Conservation (phyloP, 2,329 filamentous ascomycete genomes). For the Geosmithia putterillii region DNA sequence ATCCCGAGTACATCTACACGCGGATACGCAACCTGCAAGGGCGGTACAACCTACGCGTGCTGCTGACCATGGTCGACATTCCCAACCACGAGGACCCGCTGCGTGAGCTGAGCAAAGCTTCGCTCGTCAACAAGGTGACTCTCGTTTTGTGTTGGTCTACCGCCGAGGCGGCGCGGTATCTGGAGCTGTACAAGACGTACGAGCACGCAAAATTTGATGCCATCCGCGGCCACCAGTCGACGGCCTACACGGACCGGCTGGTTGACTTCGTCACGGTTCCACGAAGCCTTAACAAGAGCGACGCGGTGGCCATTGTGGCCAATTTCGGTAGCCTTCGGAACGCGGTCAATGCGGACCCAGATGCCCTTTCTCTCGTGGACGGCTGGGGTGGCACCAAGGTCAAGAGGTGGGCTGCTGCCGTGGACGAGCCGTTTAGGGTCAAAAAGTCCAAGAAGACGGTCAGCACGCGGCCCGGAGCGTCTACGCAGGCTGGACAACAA, state of each 20-base stretch:
- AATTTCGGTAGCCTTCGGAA: slow-evolving; percentile 83
- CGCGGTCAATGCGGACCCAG: slow-evolving; percentile 76
- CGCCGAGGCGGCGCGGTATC: slow-evolving; percentile 82
- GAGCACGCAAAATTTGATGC: slow-evolving; percentile 72
- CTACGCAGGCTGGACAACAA: slow-evolving; percentile 4
- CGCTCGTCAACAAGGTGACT: slow-evolving; percentile 83
- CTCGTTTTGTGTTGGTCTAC: slow-evolving; percentile 90
- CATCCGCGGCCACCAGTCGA: slow-evolving; percentile 76
- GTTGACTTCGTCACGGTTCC: slow-evolving; percentile 90
- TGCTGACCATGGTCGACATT: slow-evolving; percentile 90
- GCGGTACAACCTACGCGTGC: slow-evolving; percentile 74
- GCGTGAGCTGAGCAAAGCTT: slow-evolving; percentile 85
- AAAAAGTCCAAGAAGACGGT: slow-evolving; percentile 50
- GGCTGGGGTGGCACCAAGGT: slow-evolving; percentile 97
- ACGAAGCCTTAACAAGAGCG: slow-evolving; percentile 83
- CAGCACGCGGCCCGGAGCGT: not conserved
- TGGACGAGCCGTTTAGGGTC: slow-evolving; percentile 75
- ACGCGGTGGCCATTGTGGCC: slow-evolving; percentile 79
- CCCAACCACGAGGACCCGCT: slow-evolving; percentile 84
- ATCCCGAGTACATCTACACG: slow-evolving; percentile 96
- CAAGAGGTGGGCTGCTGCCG: slow-evolving; percentile 67
- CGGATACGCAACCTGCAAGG: slow-evolving; percentile 76
- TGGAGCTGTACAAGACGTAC: slow-evolving; percentile 90
- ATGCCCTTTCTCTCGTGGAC: slow-evolving; percentile 72
- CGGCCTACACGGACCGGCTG: slow-evolving; percentile 73